Base-by-base conservation (phyloP, 371 early-diverging fungal species). In the Mucor saturninus region DNA sequence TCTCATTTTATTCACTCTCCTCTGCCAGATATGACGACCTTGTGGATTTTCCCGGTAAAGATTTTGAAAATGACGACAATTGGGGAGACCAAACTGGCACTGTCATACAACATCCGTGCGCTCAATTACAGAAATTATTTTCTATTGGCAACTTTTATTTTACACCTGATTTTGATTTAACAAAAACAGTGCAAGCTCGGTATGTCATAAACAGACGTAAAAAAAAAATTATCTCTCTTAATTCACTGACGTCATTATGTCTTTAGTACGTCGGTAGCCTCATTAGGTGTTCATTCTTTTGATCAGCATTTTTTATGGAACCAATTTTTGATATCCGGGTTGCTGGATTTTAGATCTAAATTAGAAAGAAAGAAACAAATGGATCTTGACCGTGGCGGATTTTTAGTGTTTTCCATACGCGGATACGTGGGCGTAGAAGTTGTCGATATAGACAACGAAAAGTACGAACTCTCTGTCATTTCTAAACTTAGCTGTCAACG, bases 401-500 rank as follows among this genome's bases (percentile, higher is more conserved):
- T 93, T 51, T 79, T 93, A 65, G 88, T 93, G 4, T 80, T 83
- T 64, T 77, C 84, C 7, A 88, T 91, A 15, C 84, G 90, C 64
- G 92, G 92, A 26, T 90, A 83, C 67, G 83, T 89, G 0, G 88
- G 89, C 5, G 79, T 80, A 21, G 76, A 80, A 45, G 58, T 81
- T 4, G 64, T 82, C 35, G 58, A 57, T 26, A 69, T 77, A 26
- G 80, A 76, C 15, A 64, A 77, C 10, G 83, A 83, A 37, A 72
- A 63, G 37, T 75, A 73, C 9, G 84, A 85, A 26, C 61, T 96
- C 32, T 87, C 90, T 2, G 76, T 99, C 29, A 88, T 99, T 40
- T 97, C 98, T 26, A 86, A 99, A 60, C 81, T 98, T 61, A 93
- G 95, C 67, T 94, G 94, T 71, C 89, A 92, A 72, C 88, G 98